A percentile compares a stretch with the other conserved stretches of the same genome.
Conservation (phyloP, 495 filamentous ascomycete genomes). For the Penicillium coprophilum region DNA sequence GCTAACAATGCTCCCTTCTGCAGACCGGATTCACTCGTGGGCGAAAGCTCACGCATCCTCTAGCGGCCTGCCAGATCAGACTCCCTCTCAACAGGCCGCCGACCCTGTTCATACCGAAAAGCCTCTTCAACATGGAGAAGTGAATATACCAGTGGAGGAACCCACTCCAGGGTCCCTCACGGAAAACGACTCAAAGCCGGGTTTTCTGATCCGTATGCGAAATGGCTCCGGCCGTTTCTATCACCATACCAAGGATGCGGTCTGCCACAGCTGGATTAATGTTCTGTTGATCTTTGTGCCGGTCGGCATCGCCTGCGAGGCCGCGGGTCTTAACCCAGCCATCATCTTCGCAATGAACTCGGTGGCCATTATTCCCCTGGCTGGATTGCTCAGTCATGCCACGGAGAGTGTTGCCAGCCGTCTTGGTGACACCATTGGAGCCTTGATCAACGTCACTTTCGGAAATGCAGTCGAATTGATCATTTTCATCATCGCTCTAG, state of each 20-base stretch:
- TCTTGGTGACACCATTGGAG: conserved; percentile 78
- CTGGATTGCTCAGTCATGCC: conserved; percentile 73
- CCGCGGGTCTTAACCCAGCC: conserved; percentile 46
- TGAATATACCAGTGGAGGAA: conserved; percentile 30
- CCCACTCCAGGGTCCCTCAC: conserved; percentile 24
- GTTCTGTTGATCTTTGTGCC: conserved; percentile 77
- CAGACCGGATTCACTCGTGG: conserved; percentile 50
- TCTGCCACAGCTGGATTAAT: conserved; percentile 71
- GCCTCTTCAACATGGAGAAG: conserved; percentile 35
- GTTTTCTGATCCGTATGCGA: conserved; percentile 33
- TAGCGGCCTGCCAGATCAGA: conserved; percentile 14
- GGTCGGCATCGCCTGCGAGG: conserved; percentile 66
- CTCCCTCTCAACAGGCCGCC: conserved; percentile 8
- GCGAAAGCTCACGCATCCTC: conserved; percentile 51
- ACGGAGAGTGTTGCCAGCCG: conserved; percentile 79
- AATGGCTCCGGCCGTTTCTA: conserved; percentile 38
- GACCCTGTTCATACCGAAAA: conserved; percentile 16
- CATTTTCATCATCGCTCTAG: conserved; percentile 59
- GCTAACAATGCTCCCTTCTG: conserved; percentile 17
- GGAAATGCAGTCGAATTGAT: conserved; percentile 90
- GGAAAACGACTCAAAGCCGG: conserved; percentile 27
- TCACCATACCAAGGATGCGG: conserved; percentile 39
- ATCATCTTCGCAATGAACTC: conserved; percentile 78
- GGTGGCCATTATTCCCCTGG: conserved; percentile 79
- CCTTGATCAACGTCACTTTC: conserved; percentile 83